Conservation (phyloP, 495 filamentous ascomycete species). For the Trichocladium uniseriatum region DNA sequence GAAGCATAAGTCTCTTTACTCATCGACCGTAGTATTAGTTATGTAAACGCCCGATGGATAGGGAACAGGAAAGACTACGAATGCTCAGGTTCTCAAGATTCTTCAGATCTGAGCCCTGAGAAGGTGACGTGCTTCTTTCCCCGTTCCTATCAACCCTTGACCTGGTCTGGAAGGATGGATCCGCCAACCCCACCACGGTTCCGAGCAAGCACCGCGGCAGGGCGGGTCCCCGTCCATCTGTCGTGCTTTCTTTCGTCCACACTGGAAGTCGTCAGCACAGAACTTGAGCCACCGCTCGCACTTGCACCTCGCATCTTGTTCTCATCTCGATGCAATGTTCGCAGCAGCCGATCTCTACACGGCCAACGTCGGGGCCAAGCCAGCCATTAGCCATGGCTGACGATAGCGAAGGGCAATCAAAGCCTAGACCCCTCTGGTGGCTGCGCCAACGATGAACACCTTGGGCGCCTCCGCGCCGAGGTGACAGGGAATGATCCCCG, state of each 20-base stretch:
- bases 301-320: not conserved
- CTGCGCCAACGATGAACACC: not conserved
- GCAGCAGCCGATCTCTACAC: no score
- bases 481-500: slow-evolving; percentile 1
- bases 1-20: no score
- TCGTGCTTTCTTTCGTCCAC: no score
- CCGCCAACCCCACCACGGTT: not conserved
- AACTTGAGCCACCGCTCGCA: slow-evolving; percentile 10
- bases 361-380: no score
- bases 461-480: not conserved
- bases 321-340: no score
- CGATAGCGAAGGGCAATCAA: not conserved
- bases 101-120: not conserved
- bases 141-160: not conserved
- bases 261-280: slow-evolving; percentile 20
- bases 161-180: not conserved
- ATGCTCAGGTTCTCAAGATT: no score
- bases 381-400: no score
- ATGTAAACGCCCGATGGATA: not conserved
- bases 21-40: no score
- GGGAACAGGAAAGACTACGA: not conserved
- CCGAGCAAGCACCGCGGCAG: not conserved
- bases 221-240: no score
- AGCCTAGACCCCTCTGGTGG: not conserved
- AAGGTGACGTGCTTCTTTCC: not conserved